Evolutionary conservation across 2,329 filamentous ascomycete species (phyloP), one percentile per base, ranked within the genome.

Genomic region (Phyllosticta paracitricarpa): DNA sequence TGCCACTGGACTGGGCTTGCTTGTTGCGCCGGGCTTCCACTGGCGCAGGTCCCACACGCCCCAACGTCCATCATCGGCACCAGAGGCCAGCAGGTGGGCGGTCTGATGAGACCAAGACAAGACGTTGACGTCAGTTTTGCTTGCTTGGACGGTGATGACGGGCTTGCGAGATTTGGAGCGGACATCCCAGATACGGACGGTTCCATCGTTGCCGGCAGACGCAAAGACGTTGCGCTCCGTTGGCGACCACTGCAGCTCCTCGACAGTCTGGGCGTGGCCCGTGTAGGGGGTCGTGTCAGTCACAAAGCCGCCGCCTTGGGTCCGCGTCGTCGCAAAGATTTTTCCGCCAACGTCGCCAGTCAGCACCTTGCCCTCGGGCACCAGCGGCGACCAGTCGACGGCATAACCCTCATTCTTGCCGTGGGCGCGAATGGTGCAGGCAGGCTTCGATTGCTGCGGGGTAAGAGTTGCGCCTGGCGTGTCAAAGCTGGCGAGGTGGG

Each of bases 241-340:
- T 0, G 94, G 94, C 58, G 90, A 96, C 94, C 94, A 99, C 75
- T 97, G 93, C 26, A 99, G 80, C 72, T 99, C 94, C 78, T 99
- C 94, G 17, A 99, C 86, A 58, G 89, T 93, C 70, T 86, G 84
- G 8, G 82, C 83, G 78, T 99, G 94, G 57, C 92, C 93, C 24
- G 84, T 84, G 77, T 95, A 96, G 0, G 93, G 81, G 53, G 89
- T 84, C 12, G 84, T 89, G 73, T 97, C 92, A 4, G 91, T 96
- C 19, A 89, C 87, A 82, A 91, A 97, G 64, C 89, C 89, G 58
- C 92, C 94, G 63, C 89, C 91, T 70, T 94, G 89, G 57, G 88
- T 92, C 62, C 90, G 83, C 7, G 90, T 91, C 1, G 93, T 97
- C 63, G 87, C 81, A 75, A 91, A 97, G 71, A 99, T 97, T 64